These are phyloP conservation scores for Cornus controversa DNA, from an alignment of 148 eudicot genomes.

Conservation along the genomic window DNA sequence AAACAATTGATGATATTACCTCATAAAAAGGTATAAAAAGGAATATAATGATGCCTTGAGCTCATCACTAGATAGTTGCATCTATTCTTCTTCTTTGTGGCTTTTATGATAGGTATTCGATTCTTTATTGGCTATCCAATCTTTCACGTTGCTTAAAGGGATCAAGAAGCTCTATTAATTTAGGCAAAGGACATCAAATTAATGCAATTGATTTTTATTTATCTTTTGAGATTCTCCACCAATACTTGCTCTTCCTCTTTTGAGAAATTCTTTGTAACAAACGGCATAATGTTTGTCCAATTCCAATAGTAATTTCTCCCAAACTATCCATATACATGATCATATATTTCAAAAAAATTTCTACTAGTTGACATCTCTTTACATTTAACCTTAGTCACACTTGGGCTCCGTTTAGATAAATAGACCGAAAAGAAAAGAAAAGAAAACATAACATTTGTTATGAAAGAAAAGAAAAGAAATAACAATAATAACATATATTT, in stretches of 20 bases:
- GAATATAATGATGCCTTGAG: conserved; percentile 1
- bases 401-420: too few relatives aligned
- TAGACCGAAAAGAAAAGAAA: too few relatives aligned
- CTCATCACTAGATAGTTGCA: not conserved
- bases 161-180: not conserved
- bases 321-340: too few relatives aligned
- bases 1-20: not conserved
- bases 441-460: too few relatives aligned
- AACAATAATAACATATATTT: too few relatives aligned
- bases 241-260: not conserved
- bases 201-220: not conserved
- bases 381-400: too few relatives aligned
- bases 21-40: conserved; percentile 1
- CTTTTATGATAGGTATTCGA: conserved; percentile 2
- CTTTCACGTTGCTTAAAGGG: not conserved
- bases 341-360: too few relatives aligned
- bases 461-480: too few relatives aligned
- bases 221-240: not conserved
- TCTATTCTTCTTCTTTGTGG: not conserved
- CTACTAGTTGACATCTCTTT: too few relatives aligned
- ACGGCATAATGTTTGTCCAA: not conserved
- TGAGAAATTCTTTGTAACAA: not conserved
- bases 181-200: not conserved
- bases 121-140: not conserved
- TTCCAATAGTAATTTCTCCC: not conserved